Percentiles rank a stretch among this genome's conserved stretches.
Evolutionary conservation across 306 rosid genomes (phyloP).

Genomic region (Prunus mira): DNA sequence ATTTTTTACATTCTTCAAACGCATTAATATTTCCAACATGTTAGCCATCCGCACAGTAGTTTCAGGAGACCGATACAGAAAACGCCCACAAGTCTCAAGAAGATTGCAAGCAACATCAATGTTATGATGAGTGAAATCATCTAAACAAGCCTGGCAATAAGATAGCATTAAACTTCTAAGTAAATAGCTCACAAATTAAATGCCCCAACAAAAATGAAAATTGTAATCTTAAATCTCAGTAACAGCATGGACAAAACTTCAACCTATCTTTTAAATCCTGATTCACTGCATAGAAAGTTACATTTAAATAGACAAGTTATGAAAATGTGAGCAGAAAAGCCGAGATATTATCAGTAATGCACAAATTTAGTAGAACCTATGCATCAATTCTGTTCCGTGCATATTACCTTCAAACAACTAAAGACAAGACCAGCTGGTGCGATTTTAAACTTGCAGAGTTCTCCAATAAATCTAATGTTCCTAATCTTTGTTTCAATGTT

Average conservation of each 20-base stretch:
- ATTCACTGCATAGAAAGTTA: not conserved
- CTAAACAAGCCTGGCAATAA: slow-evolving; percentile 82
- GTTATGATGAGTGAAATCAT: slow-evolving; percentile 97
- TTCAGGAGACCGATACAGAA: slow-evolving; percentile 96
- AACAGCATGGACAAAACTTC: not conserved
- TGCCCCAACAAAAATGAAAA: not conserved
- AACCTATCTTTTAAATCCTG: slow-evolving; percentile 1
- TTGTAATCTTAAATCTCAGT: not conserved
- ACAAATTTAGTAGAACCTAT: not conserved
- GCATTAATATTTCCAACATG: slow-evolving; percentile 99
- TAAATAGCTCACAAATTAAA: slow-evolving; percentile 3
- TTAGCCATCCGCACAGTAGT: slow-evolving; percentile 89
- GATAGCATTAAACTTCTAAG: not conserved
- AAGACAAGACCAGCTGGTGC: slow-evolving; percentile 87
- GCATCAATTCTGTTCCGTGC: not conserved
- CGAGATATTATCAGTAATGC: not conserved
- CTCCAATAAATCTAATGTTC: slow-evolving; percentile 97
- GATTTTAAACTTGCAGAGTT: slow-evolving; percentile 93
- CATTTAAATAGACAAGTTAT: not conserved
- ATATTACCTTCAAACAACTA: slow-evolving; percentile 92
- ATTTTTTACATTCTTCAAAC: slow-evolving; percentile 95
- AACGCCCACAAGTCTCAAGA: slow-evolving; percentile 97
- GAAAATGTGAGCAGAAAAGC: not conserved
- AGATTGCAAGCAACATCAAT: slow-evolving; percentile 99
- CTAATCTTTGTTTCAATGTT: slow-evolving; percentile 96